These are phyloP conservation scores for Colletotrichum sp. DNA, from an alignment of 2,329 filamentous ascomycete species.

Conservation along the genomic window DNA sequence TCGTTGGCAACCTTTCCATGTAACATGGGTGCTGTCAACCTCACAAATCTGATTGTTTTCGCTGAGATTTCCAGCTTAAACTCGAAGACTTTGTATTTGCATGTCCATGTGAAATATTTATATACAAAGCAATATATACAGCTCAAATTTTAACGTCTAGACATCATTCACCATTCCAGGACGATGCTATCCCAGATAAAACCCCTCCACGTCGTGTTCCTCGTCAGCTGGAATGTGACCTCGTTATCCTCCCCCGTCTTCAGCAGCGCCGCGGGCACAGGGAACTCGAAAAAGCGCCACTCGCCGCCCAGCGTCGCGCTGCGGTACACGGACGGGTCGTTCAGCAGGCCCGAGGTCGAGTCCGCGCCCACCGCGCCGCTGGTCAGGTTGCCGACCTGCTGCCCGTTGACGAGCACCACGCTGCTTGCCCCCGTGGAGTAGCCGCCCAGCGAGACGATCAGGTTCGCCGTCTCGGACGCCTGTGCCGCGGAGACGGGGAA, in stretches of 20 bases:
- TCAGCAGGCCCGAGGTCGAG: constrained; percentile 31
- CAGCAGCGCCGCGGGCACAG: constrained; percentile 24
- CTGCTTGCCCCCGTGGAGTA: constrained; percentile 46
- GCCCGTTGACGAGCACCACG: constrained; percentile 44
- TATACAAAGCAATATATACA: background rate
- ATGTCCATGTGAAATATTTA: background rate
- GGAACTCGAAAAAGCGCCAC: constrained; percentile 49
- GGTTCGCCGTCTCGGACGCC: constrained; percentile 32
- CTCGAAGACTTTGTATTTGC: no score
- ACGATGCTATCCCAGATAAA: constrained; percentile 33
- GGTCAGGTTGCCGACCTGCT: constrained; percentile 44
- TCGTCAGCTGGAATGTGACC: constrained; percentile 28
- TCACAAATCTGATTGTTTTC: no score
- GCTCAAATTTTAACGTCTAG: background rate
- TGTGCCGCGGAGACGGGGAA: constrained; percentile 25
- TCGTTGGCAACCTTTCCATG: no score
- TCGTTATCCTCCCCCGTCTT: constrained; percentile 26
- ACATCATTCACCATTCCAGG: constrained; percentile 27
- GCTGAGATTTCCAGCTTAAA: no score
- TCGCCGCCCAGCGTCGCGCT: constrained; percentile 50
- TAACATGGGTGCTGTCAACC: no score
- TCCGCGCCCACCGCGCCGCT: constrained; percentile 24
- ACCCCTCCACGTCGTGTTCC: constrained; percentile 30
- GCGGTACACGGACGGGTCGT: constrained; percentile 52
- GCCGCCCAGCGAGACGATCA: constrained; percentile 48